A percentile compares a stretch with the other conserved stretches of the same genome.
phyloP scores from a whole-genome alignment of 345 rosid species.

The Syzygium aqueum region DNA sequence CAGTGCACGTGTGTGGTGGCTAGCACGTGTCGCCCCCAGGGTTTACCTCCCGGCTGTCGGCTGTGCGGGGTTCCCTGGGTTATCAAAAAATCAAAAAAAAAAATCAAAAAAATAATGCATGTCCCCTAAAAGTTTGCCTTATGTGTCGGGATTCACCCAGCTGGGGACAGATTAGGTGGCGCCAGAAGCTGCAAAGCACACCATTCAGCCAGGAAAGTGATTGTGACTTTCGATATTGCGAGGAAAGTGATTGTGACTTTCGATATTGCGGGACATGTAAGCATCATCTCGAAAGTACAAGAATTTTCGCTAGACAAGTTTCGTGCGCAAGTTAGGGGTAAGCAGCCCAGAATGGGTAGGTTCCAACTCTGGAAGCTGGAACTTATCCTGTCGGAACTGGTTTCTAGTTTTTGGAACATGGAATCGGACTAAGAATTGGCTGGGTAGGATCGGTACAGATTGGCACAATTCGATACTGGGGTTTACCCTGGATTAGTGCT shows the following conservation, averaged over 20 bases:
- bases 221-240: background rate
- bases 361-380: background rate
- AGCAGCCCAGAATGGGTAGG: background rate
- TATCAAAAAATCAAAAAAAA: too few species aligned
- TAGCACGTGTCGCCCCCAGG: too few species aligned
- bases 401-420: too few species aligned
- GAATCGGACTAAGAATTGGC: background rate
- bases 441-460: background rate
- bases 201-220: background rate
- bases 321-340: background rate
- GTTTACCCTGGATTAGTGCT: background rate
- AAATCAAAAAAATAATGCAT: too few species aligned
- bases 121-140: rapidly evolving
- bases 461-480: too few species aligned
- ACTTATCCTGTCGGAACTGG: too few species aligned
- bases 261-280: background rate
- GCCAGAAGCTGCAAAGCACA: background rate
- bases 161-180: background rate
- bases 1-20: too few species aligned
- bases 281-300: background rate
- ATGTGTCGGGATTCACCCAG: rapidly evolving
- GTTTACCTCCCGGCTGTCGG: too few species aligned
- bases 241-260: background rate
- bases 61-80: too few species aligned
- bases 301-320: rapidly evolving